Evolutionary conservation across 2,329 filamentous ascomycete species (phyloP).

Genomic region (Aspergillus eucalypticola): DNA sequence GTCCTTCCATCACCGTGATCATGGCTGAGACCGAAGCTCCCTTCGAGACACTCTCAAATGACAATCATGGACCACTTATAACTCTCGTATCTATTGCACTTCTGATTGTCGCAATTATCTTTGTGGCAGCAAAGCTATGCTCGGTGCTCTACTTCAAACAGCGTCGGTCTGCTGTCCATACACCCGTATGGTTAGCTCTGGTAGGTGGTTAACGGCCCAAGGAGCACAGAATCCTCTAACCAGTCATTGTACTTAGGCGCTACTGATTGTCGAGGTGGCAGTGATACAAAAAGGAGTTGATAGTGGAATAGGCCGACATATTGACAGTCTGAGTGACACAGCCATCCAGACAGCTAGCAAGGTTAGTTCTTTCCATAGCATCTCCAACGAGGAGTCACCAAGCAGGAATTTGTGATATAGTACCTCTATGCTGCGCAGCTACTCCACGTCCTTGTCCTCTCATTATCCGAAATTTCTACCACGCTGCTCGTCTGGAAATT

Average conservation of each 20-base stretch:
- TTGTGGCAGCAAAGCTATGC: constrained; percentile 15
- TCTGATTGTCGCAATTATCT: constrained; percentile 16
- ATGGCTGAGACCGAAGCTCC: constrained; percentile 11
- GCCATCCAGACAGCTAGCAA: constrained; percentile 12
- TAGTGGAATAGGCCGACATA: constrained; percentile 15
- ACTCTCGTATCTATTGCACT: constrained; percentile 17
- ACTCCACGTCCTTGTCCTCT: constrained; percentile 9
- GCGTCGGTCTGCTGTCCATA: constrained; percentile 14
- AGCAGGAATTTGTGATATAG: neutral
- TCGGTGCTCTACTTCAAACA: constrained; percentile 22
- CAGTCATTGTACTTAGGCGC: neutral
- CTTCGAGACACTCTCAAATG: constrained; percentile 12
- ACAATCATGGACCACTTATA: constrained; percentile 14
- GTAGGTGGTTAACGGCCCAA: constrained; percentile 1
- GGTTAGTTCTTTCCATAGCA: neutral
- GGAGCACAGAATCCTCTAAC: too few species aligned
- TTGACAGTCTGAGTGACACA: neutral
- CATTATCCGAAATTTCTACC: constrained; percentile 19
- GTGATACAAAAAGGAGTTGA: constrained; percentile 17
- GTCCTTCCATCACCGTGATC: neutral
- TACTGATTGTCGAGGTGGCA: constrained; percentile 10
- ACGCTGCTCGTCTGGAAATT: constrained; percentile 22
- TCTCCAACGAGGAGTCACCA: neutral
- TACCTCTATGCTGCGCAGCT: constrained; percentile 15
- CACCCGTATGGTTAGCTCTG: constrained; percentile 18